These are phyloP conservation scores for Talaromyces sp. DNA, from an alignment of 2,329 filamentous ascomycete species.

Conservation along the genomic window DNA sequence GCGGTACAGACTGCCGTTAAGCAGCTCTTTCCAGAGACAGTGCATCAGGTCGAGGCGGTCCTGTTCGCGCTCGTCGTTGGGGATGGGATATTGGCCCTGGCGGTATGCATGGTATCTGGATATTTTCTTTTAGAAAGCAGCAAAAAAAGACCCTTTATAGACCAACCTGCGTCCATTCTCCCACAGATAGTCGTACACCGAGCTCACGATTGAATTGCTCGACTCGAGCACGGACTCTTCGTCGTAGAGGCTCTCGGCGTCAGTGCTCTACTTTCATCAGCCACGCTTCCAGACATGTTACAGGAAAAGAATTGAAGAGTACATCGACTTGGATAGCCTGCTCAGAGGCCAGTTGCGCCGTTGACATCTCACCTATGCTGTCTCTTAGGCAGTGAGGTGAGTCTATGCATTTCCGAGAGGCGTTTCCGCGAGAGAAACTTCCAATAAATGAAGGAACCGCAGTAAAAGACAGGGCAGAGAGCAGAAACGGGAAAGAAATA, in stretches of 20 bases:
- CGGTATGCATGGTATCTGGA: conserved; percentile 22
- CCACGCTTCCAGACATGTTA: not conserved
- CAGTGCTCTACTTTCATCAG: not conserved
- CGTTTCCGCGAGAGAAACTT: not conserved
- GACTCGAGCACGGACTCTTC: conserved; percentile 23
- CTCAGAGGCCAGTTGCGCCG: not conserved
- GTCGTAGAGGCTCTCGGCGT: not conserved
- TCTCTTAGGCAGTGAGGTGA: not conserved
- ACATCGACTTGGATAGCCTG: not conserved
- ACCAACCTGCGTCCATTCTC: conserved; percentile 22
- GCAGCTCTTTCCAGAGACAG: conserved; percentile 17
- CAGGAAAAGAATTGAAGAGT: not conserved
- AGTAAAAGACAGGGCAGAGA: not conserved
- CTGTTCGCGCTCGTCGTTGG: conserved; percentile 29
- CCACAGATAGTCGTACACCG: conserved; percentile 12
- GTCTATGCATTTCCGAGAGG: not conserved
- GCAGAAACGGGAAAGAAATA: not conserved
- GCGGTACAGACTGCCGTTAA: conserved; percentile 20
- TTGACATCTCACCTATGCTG: not conserved
- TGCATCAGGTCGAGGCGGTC: conserved; percentile 27
- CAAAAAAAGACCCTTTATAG: too few relatives aligned
- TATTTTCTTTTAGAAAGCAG: not conserved
- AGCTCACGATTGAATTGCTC: conserved; percentile 26
- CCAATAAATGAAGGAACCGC: not conserved
- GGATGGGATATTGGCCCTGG: conserved; percentile 23